These are phyloP conservation scores for Periconia sp. DNA, from an alignment of 2,329 filamentous ascomycete genomes.

Conservation along the genomic window DNA sequence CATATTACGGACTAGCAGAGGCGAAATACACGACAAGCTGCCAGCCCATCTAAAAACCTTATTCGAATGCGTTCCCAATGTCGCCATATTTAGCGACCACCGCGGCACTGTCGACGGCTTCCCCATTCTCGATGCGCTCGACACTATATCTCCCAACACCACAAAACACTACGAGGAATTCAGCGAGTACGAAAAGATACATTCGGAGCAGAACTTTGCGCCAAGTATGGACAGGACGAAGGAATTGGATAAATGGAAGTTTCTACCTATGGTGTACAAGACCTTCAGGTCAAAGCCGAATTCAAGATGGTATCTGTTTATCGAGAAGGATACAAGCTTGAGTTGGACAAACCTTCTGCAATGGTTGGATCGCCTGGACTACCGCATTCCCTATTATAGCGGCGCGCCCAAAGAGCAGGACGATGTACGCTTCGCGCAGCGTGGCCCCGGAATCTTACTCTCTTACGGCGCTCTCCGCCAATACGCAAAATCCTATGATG, in stretches of 20 bases:
- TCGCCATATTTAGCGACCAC: slow-evolving; percentile 65
- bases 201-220: slow-evolving; percentile 51
- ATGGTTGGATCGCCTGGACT: slow-evolving; percentile 47
- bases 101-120: slow-evolving; percentile 58
- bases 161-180: slow-evolving; percentile 55
- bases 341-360: slow-evolving; percentile 47
- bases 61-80: slow-evolving; percentile 61
- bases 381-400: slow-evolving; percentile 50
- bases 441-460: slow-evolving; percentile 51
- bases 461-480: slow-evolving; percentile 48
- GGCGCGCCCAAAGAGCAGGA: slow-evolving; percentile 46
- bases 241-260: slow-evolving; percentile 65
- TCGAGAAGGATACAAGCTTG: slow-evolving; percentile 42
- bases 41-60: slow-evolving; percentile 62
- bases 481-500: slow-evolving; percentile 38
- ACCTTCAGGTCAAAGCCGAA: slow-evolving; percentile 45
- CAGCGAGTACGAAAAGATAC: slow-evolving; percentile 57
- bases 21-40: slow-evolving; percentile 62
- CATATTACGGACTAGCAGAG: slow-evolving; percentile 64
- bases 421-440: slow-evolving; percentile 48
- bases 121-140: slow-evolving; percentile 58
- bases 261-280: slow-evolving; percentile 61
- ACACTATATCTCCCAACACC: slow-evolving; percentile 44
- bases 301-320: slow-evolving; percentile 40
- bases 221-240: slow-evolving; percentile 50